Evolutionary conservation across 257 asterid genomes (phyloP).

Genomic region (Solanum chaucha): DNA sequence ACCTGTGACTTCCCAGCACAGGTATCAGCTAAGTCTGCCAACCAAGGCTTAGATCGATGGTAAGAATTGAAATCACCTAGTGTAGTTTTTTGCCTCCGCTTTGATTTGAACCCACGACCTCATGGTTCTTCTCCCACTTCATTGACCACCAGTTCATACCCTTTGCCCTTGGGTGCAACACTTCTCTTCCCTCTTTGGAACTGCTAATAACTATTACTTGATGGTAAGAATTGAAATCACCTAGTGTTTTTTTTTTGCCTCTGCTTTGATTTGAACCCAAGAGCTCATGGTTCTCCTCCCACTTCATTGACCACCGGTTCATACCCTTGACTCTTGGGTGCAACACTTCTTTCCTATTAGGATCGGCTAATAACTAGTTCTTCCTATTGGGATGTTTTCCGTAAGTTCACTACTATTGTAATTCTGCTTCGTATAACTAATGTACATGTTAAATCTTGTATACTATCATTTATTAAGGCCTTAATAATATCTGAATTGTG

Average conservation of each 20-base stretch:
- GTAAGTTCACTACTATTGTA: background rate
- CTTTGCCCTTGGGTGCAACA: background rate
- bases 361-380: background rate
- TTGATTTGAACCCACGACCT: background rate
- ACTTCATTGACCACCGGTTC: background rate
- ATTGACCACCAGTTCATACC: background rate
- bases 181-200: background rate
- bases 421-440: background rate
- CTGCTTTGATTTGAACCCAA: background rate
- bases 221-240: background rate
- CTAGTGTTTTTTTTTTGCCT: background rate
- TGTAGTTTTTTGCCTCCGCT: background rate
- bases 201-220: background rate
- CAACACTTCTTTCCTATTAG: background rate
- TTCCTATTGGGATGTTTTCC: background rate
- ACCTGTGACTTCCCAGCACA: background rate
- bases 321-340: background rate
- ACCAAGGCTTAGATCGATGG: background rate
- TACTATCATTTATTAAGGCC: background rate
- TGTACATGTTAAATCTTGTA: background rate
- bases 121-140: background rate
- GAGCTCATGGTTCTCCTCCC: background rate
- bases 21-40: background rate
- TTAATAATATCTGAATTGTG: constrained; percentile 4
- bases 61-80: background rate